A percentile compares a stretch with the other conserved stretches of the same genome.
These are phyloP conservation scores for Salmacisia buchloeana DNA, from an alignment of 1,284 basidiomycete genomes.

Conservation along the genomic window DNA sequence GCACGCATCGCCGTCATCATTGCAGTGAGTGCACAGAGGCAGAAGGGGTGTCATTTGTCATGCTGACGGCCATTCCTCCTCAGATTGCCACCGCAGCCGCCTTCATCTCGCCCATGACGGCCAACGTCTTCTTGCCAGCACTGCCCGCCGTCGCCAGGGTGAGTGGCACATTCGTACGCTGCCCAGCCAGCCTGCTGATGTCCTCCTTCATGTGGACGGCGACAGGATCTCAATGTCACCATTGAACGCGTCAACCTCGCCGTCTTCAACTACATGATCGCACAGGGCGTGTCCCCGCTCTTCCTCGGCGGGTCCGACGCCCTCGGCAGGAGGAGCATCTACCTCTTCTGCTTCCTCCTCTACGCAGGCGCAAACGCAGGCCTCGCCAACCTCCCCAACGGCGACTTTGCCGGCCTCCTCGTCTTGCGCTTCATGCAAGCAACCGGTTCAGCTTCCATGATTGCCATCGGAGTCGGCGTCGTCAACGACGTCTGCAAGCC, in stretches of 20 bases:
- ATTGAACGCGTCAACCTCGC: neutral
- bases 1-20: too few species aligned
- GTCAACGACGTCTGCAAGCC: constrained; percentile 4
- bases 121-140: constrained; percentile 3
- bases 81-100: constrained; percentile 2
- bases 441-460: constrained; percentile 2
- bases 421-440: constrained; percentile 9
- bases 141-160: neutral
- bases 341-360: constrained; percentile 11
- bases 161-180: neutral
- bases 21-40: too few species aligned
- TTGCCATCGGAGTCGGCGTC: constrained; percentile 7
- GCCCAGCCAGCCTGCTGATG: neutral
- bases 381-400: constrained; percentile 8
- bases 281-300: constrained; percentile 6
- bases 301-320: constrained; percentile 7
- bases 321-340: neutral
- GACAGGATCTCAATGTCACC: constrained; percentile 3
- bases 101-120: constrained; percentile 3
- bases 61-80: too few species aligned
- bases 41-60: too few species aligned
- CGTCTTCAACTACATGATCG: constrained; percentile 9
- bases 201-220: neutral
- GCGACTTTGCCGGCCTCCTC: constrained; percentile 6
- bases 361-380: constrained; percentile 10